Evolutionary conservation across 2,329 filamentous ascomycete species (phyloP).

Genomic region (Ceratocystis albifundus): DNA sequence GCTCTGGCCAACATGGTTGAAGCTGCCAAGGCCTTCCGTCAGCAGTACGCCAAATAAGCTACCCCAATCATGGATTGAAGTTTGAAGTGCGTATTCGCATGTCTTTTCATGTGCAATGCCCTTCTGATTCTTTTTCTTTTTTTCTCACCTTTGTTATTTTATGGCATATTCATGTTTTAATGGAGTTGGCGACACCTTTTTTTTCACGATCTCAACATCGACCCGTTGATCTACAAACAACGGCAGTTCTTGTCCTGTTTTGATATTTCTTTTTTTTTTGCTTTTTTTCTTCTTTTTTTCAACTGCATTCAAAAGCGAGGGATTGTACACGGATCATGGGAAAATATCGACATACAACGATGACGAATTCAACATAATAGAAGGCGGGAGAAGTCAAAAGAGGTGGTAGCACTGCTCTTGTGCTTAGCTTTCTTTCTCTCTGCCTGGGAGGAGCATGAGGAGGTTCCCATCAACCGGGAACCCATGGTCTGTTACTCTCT

Average conservation of each 20-base stretch:
- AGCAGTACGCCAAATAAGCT: constrained; percentile 63
- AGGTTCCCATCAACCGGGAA: constrained; percentile 25
- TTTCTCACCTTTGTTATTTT: constrained; percentile 27
- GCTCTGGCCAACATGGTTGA: constrained; percentile 94
- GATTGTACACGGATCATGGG: constrained; percentile 24
- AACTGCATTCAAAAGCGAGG: constrained; percentile 23
- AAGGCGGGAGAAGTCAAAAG: constrained; percentile 18
- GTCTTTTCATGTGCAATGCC: background rate
- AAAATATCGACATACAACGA: constrained; percentile 24
- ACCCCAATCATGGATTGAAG: background rate
- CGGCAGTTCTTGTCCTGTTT: constrained; percentile 23
- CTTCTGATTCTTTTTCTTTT: constrained; percentile 18
- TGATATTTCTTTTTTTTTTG: constrained; percentile 22
- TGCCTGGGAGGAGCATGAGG: constrained; percentile 24
- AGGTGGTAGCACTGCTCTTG: background rate
- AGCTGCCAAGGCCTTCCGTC: constrained; percentile 91
- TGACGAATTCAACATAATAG: constrained; percentile 25
- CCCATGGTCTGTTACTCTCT: constrained; percentile 24
- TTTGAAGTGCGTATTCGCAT: constrained; percentile 13
- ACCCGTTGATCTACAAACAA: constrained; percentile 23
- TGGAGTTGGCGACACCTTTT: constrained; percentile 27
- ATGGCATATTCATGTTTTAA: constrained; percentile 26
- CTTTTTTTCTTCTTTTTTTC: constrained; percentile 22
- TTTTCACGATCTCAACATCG: constrained; percentile 49
- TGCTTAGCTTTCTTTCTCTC: constrained; percentile 3